Evolutionary conservation across 371 early-diverging fungal genomes (phyloP).

Genomic region (Rhizopus stolonifer): DNA sequence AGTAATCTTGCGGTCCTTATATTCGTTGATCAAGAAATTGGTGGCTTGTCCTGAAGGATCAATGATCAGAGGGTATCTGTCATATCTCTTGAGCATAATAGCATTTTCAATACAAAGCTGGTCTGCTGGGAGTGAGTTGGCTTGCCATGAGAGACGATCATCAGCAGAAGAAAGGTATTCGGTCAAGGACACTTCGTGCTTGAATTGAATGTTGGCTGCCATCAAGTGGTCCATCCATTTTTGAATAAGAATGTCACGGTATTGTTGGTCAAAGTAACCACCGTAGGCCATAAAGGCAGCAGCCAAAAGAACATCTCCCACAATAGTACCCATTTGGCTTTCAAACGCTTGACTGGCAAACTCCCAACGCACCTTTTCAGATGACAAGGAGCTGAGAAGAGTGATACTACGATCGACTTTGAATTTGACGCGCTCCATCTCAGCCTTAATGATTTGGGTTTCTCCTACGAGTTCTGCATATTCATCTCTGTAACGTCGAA

Average conservation of each 20-base stretch:
- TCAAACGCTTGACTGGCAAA: slow-evolving; percentile 89
- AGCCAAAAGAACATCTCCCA: slow-evolving; percentile 96
- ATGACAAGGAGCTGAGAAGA: slow-evolving; percentile 87
- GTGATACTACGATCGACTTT: slow-evolving; percentile 93
- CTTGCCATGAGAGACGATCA: slow-evolving; percentile 91
- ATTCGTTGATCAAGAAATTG: slow-evolving; percentile 84
- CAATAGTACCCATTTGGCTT: slow-evolving; percentile 95
- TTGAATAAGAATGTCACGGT: slow-evolving; percentile 77
- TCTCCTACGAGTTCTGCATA: slow-evolving; percentile 95
- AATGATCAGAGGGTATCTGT: slow-evolving; percentile 95
- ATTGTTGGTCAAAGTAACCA: slow-evolving; percentile 96
- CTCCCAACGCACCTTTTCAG: slow-evolving; percentile 95
- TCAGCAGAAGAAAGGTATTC: slow-evolving; percentile 94
- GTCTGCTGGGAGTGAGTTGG: slow-evolving; percentile 84
- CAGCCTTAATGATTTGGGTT: slow-evolving; percentile 88
- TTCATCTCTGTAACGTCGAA: slow-evolving; percentile 92
- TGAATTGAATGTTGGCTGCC: slow-evolving; percentile 78
- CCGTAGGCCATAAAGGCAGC: slow-evolving; percentile 95
- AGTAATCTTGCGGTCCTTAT: slow-evolving; percentile 84
- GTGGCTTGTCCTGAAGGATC: slow-evolving; percentile 97
- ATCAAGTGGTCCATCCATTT: slow-evolving; percentile 82
- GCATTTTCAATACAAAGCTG: slow-evolving; percentile 96
- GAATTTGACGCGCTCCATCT: slow-evolving; percentile 92
- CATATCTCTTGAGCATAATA: slow-evolving; percentile 92
- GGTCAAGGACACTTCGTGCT: slow-evolving; percentile 80